Percentiles rank a stretch among this genome's conserved stretches.
phyloP scores from a whole-genome alignment of 345 rosid genomes.

The Alliaria petiolata region DNA sequence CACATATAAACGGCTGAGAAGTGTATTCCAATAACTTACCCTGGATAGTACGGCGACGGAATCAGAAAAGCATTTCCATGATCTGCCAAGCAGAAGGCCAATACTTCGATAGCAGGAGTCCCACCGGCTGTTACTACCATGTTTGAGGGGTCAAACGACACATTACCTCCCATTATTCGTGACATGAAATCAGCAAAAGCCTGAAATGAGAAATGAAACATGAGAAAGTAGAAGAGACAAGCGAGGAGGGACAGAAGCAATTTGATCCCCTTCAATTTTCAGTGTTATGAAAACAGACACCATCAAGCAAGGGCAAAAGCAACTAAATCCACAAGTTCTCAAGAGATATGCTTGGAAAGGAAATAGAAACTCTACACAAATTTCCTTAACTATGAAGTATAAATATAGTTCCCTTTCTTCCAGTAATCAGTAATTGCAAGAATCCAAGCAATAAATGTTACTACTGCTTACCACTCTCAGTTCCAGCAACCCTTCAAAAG shows the following conservation, averaged over 20 bases:
- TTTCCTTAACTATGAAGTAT: too few relatives aligned
- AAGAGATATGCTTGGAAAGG: too few relatives aligned
- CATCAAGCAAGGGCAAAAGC: too few relatives aligned
- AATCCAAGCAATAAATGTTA: too few relatives aligned
- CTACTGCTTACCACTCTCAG: conserved; percentile 64
- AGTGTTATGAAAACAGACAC: too few relatives aligned
- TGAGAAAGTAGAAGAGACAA: neutral
- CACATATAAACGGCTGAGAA: neutral
- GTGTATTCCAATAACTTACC: conserved; percentile 41
- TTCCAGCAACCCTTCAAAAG: conserved; percentile 60
- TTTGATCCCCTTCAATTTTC: too few relatives aligned
- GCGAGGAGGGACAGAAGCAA: too few relatives aligned
- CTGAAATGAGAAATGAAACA: conserved; percentile 29
- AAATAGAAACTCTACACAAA: too few relatives aligned
- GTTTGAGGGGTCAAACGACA: conserved; percentile 65
- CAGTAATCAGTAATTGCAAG: too few relatives aligned
- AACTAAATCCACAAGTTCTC: too few relatives aligned
- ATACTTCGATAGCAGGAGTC: conserved; percentile 82
- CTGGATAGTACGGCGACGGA: conserved; percentile 90
- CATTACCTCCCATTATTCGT: conserved; percentile 46
- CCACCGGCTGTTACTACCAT: conserved; percentile 78
- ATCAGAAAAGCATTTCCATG: conserved; percentile 82
- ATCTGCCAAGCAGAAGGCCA: conserved; percentile 88
- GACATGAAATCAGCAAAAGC: conserved; percentile 88
- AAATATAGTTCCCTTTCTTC: too few relatives aligned